Base-by-base conservation (phyloP, 1,139 yeast genomes). In the Wickerhamomyces sp. region DNA sequence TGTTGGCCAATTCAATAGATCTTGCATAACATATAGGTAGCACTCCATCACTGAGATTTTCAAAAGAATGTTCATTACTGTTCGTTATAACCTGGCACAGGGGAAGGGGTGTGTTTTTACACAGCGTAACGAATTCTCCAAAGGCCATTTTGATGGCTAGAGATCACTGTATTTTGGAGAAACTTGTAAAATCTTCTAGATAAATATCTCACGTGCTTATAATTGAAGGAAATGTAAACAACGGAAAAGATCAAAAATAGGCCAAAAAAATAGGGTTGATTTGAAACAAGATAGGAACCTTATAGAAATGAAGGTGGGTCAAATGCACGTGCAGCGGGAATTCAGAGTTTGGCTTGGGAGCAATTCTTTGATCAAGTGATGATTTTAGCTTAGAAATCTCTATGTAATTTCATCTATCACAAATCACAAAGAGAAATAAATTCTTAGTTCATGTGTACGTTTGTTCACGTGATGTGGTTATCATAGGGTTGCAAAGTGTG, bases 1-100 rank as follows among this genome's bases (percentile, higher is more conserved):
- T 92, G 62, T 92, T 92, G 40, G 96, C 96, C 33, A 90, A 60
- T 51, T 81, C 90, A 27, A 90, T 88, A 6, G 90, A 73, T 54
- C 97, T 70, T 1, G 97, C 83, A 51, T 87, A 90, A 63, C 97
- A 92, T 32, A 63, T 60, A 2, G 97, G 82, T 33, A 86, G 61
- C 24, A 88, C 69, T 4, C 96, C 96, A 16, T 66, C 58, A 15
- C 58, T 49, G 47, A 74, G 61, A 42, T 41, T 51, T 51, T 36
- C 61, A 44, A 42, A 35, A 2, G 37, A 15, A 3, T 22, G 20
- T 5, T 31, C 36, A 1, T 49, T 41, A 2, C 49, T 16, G 3
- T 63, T 58, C 34, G 74, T 78, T 7, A 86, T 68, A 33, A 84
- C 77, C 6, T 84, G 72, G 60, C 97, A 89, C 40, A 89, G 63